Base-by-base conservation (phyloP, 345 rosid genomes). In the Bretschneidera sinensis region DNA sequence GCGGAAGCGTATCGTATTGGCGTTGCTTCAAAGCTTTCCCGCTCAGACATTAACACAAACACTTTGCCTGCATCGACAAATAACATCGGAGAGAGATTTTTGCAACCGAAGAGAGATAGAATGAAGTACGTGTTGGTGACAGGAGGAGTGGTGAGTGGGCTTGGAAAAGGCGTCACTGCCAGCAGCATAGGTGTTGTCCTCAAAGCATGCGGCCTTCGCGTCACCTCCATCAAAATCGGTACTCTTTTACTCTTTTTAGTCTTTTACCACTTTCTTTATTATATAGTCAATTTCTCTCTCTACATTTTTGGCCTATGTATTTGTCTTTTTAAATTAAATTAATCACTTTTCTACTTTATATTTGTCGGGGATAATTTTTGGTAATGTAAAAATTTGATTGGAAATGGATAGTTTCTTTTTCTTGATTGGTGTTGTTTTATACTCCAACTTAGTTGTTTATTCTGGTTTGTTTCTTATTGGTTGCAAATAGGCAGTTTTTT, bases 201-300 rank as follows among this genome's bases (percentile, higher is more conserved):
- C 71, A 81, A 87, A 80, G 89, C 95, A 59, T 89, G 97, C 51
- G 95, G 98, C 66, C 89, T 92, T 35, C 88, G 97, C 52, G 96
- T 92, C 69, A 92, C 98, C 71, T 92, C 98, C 75, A 89, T 89
- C 60, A 92, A 92, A 83, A 92, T 92, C 31, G 98, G 98, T 84
- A n/a, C n/a, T n/a, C n/a, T n/a, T 54, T 54, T n/a, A 17, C 50
- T 66, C 54, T 58, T 34, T 47, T 61, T 49, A 43, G 39, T 60
- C 20, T 58, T 47, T 48, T 24, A 10, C 47, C 21, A 0, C 7
- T 56, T 20, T 22, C 48, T 31, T 24, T 33, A 22, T 33, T 31
- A 51, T 22, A 11, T 25, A 14, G 31, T 23, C 18, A 14, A 39
- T 39, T 8, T 39, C 45, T 39, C 45, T 11, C 2, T 39, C 2